These are phyloP conservation scores for Erythrophleum ivorense DNA, from an alignment of 331 rosid species.

Conservation along the genomic window DNA sequence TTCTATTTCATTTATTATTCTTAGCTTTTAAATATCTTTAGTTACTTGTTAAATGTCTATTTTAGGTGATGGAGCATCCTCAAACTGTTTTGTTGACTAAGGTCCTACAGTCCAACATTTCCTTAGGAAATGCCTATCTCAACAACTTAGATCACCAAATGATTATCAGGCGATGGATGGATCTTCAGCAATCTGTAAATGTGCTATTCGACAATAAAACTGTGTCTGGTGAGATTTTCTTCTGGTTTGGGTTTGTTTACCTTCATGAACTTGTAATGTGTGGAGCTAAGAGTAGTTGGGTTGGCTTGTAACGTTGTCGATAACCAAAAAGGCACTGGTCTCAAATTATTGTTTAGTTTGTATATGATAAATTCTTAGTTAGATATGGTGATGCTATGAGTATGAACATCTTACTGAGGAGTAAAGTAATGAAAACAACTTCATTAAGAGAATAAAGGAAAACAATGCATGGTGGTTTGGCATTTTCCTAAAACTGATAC, in stretches of 20 bases:
- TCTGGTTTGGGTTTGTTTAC: constrained; percentile 20
- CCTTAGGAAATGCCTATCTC: constrained; percentile 63
- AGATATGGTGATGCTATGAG: neutral
- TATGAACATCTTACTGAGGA: neutral
- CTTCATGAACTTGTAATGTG: constrained; percentile 5
- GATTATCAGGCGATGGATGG: constrained; percentile 70
- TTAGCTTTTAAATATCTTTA: constrained; percentile 32
- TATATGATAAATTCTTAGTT: neutral
- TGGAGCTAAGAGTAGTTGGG: constrained; percentile 14
- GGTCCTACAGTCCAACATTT: constrained; percentile 73
- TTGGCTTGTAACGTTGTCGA: constrained; percentile 31
- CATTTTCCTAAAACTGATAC: neutral
- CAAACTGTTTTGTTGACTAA: constrained; percentile 76
- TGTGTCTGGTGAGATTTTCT: constrained; percentile 58
- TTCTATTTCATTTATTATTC: constrained; percentile 26
- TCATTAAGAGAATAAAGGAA: neutral
- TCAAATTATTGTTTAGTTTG: neutral
- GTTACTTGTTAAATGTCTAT: constrained; percentile 38
- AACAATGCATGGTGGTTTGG: neutral
- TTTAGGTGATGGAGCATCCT: constrained; percentile 90
- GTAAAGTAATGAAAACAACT: neutral
- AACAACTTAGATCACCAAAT: constrained; percentile 50
- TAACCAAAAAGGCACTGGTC: neutral
- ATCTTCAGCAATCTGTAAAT: constrained; percentile 83
- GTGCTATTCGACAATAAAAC: constrained; percentile 77